Base-by-base conservation (phyloP, 2,329 filamentous ascomycete genomes). In the Aspergillus uvarum region DNA sequence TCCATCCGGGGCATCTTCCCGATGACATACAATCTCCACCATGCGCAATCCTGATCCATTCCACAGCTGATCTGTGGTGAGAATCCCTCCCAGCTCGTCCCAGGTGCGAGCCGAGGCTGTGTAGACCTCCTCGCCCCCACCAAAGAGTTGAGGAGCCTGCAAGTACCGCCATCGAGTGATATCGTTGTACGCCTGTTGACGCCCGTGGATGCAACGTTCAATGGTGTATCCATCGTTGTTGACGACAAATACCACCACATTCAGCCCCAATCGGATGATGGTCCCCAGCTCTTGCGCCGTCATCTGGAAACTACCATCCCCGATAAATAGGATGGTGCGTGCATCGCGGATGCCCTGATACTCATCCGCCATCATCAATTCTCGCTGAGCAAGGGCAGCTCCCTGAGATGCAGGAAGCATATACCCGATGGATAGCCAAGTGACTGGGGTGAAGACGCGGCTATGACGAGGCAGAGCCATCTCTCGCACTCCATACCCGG, bases 91-190 rank as follows among this genome's bases (percentile, higher is more conserved):
- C 29, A 52, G 6, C 31, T 42, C 50, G 1, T 19, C 14, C 50
- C 50, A 52, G 5, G 19, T 42, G 14, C 21, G 11, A 11, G 31
- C 50, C 6, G 50, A 32, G 2, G 26, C 50, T 2, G 50, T 52
- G 12, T 4, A 52, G 0, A 35, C 24, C 2, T 52, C 19, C 5
- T 52, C 50, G 6, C 11, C 22, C 2, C 51, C 57, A 22, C 57
- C 51, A 22, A 59, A 59, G 7, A 50, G 44, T 3, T 29, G 38
- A 1, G 51, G 57, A 26, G 26, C 57, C n/a, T 59, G 21, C 12
- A 59, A 24, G 16, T 59, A 24, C 79, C 76, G 58, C 69, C 72
- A 32, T 54, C 66, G 26, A 63, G 61, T 52, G 12, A 77, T 74
- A 32, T 72, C 74, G 0, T 74, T 72, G 1, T 72, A 64, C 4